A percentile compares a stretch with the other conserved stretches of the same genome.
Evolutionary conservation across 2,329 filamentous ascomycete species (phyloP).

Genomic region (Aspergillus ochraceus): DNA sequence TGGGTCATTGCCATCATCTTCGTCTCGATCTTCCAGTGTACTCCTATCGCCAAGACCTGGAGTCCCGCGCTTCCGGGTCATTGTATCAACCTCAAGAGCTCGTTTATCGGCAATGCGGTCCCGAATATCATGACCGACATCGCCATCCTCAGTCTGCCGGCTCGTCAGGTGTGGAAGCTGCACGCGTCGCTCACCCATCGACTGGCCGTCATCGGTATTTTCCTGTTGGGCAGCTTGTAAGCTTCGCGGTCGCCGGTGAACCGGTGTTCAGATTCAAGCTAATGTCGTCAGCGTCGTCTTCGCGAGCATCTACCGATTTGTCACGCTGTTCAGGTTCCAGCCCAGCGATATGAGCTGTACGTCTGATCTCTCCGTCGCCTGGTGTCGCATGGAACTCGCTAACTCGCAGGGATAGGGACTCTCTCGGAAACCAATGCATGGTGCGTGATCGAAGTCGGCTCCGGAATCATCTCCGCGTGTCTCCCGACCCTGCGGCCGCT

Average conservation of each 20-base stretch:
- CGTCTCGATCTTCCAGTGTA: conserved; percentile 55
- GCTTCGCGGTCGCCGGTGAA: neutral
- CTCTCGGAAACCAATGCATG: conserved; percentile 50
- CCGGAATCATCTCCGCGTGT: conserved; percentile 27
- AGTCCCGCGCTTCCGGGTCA: conserved; percentile 45
- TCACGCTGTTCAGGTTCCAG: conserved; percentile 48
- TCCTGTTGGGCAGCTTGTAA: neutral
- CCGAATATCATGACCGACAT: conserved; percentile 34
- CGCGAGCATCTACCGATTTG: conserved; percentile 51
- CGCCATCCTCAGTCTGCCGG: conserved; percentile 26
- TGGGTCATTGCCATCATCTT: conserved; percentile 53
- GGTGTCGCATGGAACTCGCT: neutral
- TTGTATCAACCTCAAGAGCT: conserved; percentile 53
- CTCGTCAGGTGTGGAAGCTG: conserved; percentile 5
- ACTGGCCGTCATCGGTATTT: neutral
- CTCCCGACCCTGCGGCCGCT: conserved; percentile 21
- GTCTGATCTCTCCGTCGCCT: neutral
- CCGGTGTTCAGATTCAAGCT: neutral
- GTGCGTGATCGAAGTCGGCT: conserved; percentile 52
- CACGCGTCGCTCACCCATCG: neutral
- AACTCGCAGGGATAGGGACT: conserved; percentile 29
- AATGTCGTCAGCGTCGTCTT: conserved; percentile 42
- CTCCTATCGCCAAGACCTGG: conserved; percentile 53
- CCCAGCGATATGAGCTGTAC: conserved; percentile 40
- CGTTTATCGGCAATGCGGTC: conserved; percentile 53